Evolutionary conservation across 176 grass and related monocot genomes (phyloP).

Genomic region (Oryza nivara): DNA sequence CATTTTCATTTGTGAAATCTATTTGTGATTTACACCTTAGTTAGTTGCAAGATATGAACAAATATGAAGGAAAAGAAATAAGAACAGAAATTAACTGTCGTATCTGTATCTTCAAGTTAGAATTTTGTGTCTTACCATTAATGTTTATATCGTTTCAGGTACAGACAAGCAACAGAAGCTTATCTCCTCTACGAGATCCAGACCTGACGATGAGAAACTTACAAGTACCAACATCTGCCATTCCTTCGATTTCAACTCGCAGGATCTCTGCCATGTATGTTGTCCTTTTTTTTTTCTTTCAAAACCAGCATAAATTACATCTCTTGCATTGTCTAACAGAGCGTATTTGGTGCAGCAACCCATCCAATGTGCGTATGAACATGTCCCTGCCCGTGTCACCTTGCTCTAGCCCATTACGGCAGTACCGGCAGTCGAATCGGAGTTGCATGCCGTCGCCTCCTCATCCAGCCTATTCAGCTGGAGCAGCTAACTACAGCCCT

Average conservation of each 20-base stretch:
- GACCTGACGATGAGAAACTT: conserved; percentile 47
- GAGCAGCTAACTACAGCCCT: conserved; percentile 81
- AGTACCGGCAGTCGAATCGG: conserved; percentile 65
- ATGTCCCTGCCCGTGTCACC: conserved; percentile 90
- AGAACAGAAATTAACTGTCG: not conserved
- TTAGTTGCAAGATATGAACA: conserved; percentile 8
- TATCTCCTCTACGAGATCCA: conserved; percentile 71
- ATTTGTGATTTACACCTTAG: not conserved
- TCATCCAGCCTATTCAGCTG: conserved; percentile 83
- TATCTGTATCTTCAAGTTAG: not conserved
- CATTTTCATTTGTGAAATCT: conserved; percentile 1
- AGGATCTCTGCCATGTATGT: conserved; percentile 59
- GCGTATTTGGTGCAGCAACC: conserved; percentile 47
- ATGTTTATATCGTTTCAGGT: conserved; percentile 38
- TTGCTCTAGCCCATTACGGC: conserved; percentile 76
- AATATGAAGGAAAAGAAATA: not conserved
- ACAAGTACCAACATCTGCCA: conserved; percentile 43
- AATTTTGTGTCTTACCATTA: conserved; percentile 23
- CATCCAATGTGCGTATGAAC: conserved; percentile 59
- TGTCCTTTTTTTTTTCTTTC: not conserved
- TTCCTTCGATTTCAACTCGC: conserved; percentile 44
- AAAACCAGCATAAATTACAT: conserved; percentile 6
- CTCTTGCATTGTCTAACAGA: conserved; percentile 27
- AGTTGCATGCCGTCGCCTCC: conserved; percentile 91
- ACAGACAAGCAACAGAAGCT: conserved; percentile 63